Conservation (phyloP, 306 rosid species). For the Cajanus cajan region DNA sequence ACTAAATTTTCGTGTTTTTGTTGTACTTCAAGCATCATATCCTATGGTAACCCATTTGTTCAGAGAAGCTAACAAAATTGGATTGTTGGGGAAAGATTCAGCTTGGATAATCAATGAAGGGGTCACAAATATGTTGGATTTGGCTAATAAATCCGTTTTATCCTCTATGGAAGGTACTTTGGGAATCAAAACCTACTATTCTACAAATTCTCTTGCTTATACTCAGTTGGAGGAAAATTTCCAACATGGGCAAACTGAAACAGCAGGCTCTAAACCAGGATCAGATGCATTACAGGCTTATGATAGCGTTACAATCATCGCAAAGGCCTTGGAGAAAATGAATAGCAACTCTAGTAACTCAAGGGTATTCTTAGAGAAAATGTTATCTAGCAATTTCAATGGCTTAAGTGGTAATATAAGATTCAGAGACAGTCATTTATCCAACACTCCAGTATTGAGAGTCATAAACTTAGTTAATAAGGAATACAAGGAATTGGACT, state of each 20-base stretch:
- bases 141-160: constrained; percentile 27
- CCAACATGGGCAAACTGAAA: constrained; percentile 19
- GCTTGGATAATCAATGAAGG: constrained; percentile 58
- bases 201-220: constrained; percentile 29
- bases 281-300: constrained; percentile 54
- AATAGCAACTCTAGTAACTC: constrained; percentile 20
- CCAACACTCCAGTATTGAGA: constrained; percentile 30
- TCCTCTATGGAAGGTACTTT: constrained; percentile 53
- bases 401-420: constrained; percentile 59
- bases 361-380: constrained; percentile 14
- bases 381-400: constrained; percentile 37
- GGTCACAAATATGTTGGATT: constrained; percentile 38
- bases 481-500: constrained; percentile 36
- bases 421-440: constrained; percentile 42
- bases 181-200: constrained; percentile 52
- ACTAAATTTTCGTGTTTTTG: constrained; percentile 51
- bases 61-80: constrained; percentile 50
- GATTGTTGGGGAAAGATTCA: constrained; percentile 47
- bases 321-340: constrained; percentile 44
- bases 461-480: constrained; percentile 47
- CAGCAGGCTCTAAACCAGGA: constrained; percentile 34
- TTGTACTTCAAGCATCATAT: constrained; percentile 56
- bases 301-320: constrained; percentile 43
- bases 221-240: constrained; percentile 35
- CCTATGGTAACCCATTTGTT: constrained; percentile 54